phyloP scores from a whole-genome alignment of 345 rosid species.

The Noccaea caerulescens region DNA sequence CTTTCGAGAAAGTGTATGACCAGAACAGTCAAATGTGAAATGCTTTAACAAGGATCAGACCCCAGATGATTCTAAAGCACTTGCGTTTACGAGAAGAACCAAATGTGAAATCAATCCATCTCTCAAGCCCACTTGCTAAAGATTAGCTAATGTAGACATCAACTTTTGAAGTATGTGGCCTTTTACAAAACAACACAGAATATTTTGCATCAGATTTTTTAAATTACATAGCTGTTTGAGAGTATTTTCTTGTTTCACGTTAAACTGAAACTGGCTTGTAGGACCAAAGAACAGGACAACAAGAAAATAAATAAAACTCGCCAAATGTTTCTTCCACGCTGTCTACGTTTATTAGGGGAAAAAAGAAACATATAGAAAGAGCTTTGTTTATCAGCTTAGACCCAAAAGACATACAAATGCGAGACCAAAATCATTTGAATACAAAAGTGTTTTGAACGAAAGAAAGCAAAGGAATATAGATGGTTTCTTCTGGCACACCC shows the following conservation, averaged over 20 bases:
- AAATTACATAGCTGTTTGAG: not conserved
- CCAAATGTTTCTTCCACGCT: not conserved
- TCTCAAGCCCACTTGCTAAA: slow-evolving; percentile 38
- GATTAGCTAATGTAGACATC: slow-evolving; percentile 31
- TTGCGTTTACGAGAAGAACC: slow-evolving; percentile 45
- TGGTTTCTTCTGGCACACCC: slow-evolving; percentile 40
- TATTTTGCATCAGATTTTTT: slow-evolving; percentile 17
- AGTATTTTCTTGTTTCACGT: slow-evolving; percentile 6
- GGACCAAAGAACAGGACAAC: not conserved
- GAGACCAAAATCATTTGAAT: slow-evolving; percentile 35
- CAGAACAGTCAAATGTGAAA: slow-evolving; percentile 39
- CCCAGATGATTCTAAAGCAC: slow-evolving; percentile 42
- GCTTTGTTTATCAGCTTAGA: slow-evolving; percentile 29
- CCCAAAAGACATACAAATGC: slow-evolving; percentile 33
- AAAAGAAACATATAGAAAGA: not conserved
- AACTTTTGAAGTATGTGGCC: slow-evolving; percentile 37
- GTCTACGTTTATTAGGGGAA: not conserved
- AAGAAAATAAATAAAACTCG: not conserved
- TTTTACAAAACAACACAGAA: slow-evolving; percentile 28
- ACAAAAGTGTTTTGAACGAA: slow-evolving; percentile 36
- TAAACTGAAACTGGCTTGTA: slow-evolving; percentile 15
- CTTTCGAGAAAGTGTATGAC: slow-evolving; percentile 43
- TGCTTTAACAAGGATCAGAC: slow-evolving; percentile 41
- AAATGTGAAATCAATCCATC: slow-evolving; percentile 33
- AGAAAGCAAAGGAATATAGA: slow-evolving; percentile 39